Evolutionary conservation across 2,329 filamentous ascomycete species (phyloP), one percentile per base, ranked within the genome.

Genomic region (Nemania sp.): DNA sequence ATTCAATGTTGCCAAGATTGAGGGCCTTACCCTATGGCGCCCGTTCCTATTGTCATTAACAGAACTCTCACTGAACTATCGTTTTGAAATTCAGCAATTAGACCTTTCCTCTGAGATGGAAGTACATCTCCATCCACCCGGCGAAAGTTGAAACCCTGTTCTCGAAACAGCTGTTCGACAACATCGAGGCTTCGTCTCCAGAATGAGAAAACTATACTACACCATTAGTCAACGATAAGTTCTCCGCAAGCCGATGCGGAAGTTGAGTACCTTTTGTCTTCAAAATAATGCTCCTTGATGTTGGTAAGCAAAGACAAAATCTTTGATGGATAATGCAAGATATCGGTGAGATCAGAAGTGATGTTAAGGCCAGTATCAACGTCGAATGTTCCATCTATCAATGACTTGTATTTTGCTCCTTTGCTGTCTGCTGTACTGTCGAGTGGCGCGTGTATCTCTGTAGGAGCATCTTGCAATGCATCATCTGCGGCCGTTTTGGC

Each of bases 161-260:
- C 50, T 5, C 22, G 47, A 26, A 70, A 57, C 15, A 68, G 58
- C 24, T 54, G 47, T 28, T 61, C 63, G 12, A 69, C 49, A 39
- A 70, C 41, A 44, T 68, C 63, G 2, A 72, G 57, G 37, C 65
- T 70, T 20, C 66, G 68, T 9, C 63, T 71, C 70, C 70, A 73
- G 20, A 54, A 67, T 11, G 68, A 70, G 50, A 72, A 72, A 12
- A 72, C 56, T 34, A 72, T 61, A 45, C 70, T 72, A 57, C 20
- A 19, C 3, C 23, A 2, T 14, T 33, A 14, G 30, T 33, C 12
- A 33, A 33, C 30, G 15, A 14, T 14, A 33, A 33, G 30, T 5
- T 14, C 30, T 33, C 30, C 14, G 14, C 4, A 14, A 7, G 9
- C 4, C 12, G 30, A n/a, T n/a, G 6, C 9, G 30, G 30, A 5